A percentile compares a stretch with the other conserved stretches of the same genome.
These are phyloP conservation scores for Dioscorea zingiberensis DNA, from an alignment of 106 monocot species.

Conservation along the genomic window DNA sequence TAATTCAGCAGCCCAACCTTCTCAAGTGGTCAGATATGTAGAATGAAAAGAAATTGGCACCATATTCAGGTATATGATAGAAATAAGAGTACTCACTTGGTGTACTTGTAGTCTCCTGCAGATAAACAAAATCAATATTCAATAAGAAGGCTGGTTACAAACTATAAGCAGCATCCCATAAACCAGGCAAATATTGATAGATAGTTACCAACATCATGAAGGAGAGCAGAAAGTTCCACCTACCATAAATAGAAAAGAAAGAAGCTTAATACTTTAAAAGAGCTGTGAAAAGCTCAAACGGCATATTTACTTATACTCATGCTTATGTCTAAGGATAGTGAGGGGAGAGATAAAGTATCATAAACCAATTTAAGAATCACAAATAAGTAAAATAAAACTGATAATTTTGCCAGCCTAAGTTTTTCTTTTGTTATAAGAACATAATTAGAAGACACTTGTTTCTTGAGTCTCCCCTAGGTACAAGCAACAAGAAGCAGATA, in stretches of 20 bases:
- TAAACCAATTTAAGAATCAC: not conserved
- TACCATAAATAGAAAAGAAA: conserved; percentile 7
- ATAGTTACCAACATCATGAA: conserved; percentile 86
- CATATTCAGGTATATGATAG: too few species aligned
- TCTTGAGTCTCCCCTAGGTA: too few species aligned
- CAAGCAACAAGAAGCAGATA: too few species aligned
- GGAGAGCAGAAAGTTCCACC: conserved; percentile 90
- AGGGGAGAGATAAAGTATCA: not conserved
- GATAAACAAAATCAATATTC: conserved; percentile 6
- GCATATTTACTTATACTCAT: not conserved
- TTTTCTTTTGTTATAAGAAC: not conserved
- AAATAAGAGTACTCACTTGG: conserved; percentile 45
- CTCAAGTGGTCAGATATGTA: not conserved
- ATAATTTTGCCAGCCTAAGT: not conserved
- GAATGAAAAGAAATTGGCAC: not conserved
- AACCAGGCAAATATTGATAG: not conserved
- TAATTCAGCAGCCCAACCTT: not conserved
- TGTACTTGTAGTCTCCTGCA: conserved; percentile 99
- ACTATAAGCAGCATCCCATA: conserved; percentile 1
- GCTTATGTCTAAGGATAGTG: too few species aligned
- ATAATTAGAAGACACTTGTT: too few species aligned
- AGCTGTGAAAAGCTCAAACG: not conserved
- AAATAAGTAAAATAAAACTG: not conserved
- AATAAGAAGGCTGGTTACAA: not conserved
- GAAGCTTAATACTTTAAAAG: not conserved